These are phyloP conservation scores for Rhytidhysteron rufulum DNA, from an alignment of 2,329 filamentous ascomycete genomes.

Conservation along the genomic window DNA sequence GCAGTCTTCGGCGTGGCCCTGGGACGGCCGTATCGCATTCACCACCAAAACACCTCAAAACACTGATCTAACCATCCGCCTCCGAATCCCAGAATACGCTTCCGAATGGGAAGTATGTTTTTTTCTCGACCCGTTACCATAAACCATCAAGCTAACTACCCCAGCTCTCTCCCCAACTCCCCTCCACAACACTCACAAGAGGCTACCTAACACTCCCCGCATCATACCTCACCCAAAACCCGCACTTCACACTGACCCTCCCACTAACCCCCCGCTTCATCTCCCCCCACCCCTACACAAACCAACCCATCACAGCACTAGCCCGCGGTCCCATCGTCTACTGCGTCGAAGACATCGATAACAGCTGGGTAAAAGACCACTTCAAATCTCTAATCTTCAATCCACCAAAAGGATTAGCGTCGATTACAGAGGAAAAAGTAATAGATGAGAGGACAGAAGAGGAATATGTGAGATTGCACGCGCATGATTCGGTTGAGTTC, in stretches of 20 bases:
- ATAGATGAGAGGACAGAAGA: not conserved
- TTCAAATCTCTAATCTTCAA: constrained; percentile 39
- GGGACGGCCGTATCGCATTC: constrained; percentile 52
- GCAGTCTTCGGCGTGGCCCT: constrained; percentile 56
- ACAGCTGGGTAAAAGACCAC: constrained; percentile 53
- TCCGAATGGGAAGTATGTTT: constrained; percentile 21
- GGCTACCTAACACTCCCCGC: constrained; percentile 47
- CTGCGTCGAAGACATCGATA: constrained; percentile 58
- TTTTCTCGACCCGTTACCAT: too few species aligned
- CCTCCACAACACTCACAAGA: constrained; percentile 11
- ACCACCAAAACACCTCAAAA: constrained; percentile 30
- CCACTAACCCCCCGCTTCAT: constrained; percentile 49
- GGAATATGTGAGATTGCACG: not conserved
- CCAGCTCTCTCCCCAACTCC: constrained; percentile 17
- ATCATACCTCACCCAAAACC: constrained; percentile 37
- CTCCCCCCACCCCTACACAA: constrained; percentile 54
- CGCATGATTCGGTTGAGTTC: not conserved
- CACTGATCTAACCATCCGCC: constrained; percentile 39
- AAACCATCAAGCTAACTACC: too few species aligned
- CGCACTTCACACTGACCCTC: constrained; percentile 43
- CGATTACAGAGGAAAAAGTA: constrained; percentile 1
- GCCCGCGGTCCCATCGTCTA: constrained; percentile 58
- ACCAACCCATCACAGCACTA: constrained; percentile 52
- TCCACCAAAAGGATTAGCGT: not conserved
- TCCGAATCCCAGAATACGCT: constrained; percentile 56